These are phyloP conservation scores for Fusarium temperatum DNA, from an alignment of 2,329 filamentous ascomycete genomes.

Conservation along the genomic window DNA sequence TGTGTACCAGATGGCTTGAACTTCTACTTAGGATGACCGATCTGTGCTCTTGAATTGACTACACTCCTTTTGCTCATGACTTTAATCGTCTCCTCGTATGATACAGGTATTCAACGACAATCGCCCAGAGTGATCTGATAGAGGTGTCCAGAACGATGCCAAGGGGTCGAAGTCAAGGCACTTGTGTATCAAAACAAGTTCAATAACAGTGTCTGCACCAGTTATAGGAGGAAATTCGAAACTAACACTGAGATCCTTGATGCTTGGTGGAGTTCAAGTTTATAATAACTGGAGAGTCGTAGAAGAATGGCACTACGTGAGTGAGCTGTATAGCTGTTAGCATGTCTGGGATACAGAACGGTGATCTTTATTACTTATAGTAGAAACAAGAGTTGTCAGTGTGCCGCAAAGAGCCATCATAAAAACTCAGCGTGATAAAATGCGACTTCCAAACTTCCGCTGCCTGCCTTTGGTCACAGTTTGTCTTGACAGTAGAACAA, in stretches of 20 bases:
- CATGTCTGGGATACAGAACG: too few species aligned
- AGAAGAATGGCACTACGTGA: constrained; percentile 19
- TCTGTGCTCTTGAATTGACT: not conserved
- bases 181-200: not conserved
- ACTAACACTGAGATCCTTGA: constrained; percentile 28
- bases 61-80: not conserved
- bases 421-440: constrained; percentile 22
- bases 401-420: constrained; percentile 36
- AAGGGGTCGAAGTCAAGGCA: not conserved
- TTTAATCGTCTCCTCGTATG: not conserved
- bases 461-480: constrained; percentile 29
- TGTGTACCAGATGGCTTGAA: constrained; percentile 42
- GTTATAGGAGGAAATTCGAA: constrained; percentile 22
- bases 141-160: not conserved
- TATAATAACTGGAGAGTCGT: constrained; percentile 8
- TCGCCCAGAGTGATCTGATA: not conserved
- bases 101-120: not conserved
- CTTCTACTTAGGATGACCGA: not conserved
- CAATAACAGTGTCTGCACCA: constrained; percentile 24
- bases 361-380: not conserved
- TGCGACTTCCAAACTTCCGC: constrained; percentile 29
- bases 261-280: constrained; percentile 23
- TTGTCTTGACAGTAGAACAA: constrained; percentile 15
- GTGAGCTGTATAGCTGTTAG: constrained; percentile 10
- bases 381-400: constrained; percentile 34